Percentiles rank a stretch among this genome's conserved stretches.
phyloP scores from a whole-genome alignment of 805 yeast genomes.

The Candida montana region DNA sequence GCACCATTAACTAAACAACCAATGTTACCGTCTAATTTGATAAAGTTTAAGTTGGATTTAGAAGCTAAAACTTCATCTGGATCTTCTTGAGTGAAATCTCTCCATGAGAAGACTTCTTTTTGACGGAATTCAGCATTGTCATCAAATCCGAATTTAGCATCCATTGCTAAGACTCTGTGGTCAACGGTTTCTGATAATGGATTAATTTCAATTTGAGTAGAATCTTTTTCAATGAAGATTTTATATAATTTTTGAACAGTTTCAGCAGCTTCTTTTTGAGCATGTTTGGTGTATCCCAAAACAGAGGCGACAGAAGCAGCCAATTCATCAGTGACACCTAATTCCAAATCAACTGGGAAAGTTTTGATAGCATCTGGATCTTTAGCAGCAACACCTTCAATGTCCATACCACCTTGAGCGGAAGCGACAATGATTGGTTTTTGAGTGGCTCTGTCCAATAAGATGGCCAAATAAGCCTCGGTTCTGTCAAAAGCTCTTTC shows the following conservation, averaged over 20 bases:
- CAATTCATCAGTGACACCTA: slow-evolving; percentile 73
- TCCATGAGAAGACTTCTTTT: slow-evolving; percentile 90
- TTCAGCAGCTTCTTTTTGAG: slow-evolving; percentile 81
- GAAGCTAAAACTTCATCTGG: slow-evolving; percentile 94
- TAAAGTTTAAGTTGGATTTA: slow-evolving; percentile 86
- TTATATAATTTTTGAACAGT: slow-evolving; percentile 82
- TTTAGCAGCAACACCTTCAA: slow-evolving; percentile 94
- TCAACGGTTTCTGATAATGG: slow-evolving; percentile 93
- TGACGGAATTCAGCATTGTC: slow-evolving; percentile 96
- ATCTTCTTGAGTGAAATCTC: slow-evolving; percentile 97
- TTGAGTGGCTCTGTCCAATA: slow-evolving; percentile 90
- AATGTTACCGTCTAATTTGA: slow-evolving; percentile 96
- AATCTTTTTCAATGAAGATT: slow-evolving; percentile 86
- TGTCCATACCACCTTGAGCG: slow-evolving; percentile 99
- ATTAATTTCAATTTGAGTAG: slow-evolving; percentile 98
- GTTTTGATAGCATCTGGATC: slow-evolving; percentile 91
- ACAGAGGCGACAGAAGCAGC: slow-evolving; percentile 74
- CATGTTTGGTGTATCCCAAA: slow-evolving; percentile 75
- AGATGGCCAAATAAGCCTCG: slow-evolving; percentile 92
- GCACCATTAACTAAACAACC: slow-evolving; percentile 99
- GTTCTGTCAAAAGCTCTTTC: slow-evolving; percentile 91
- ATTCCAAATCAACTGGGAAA: slow-evolving; percentile 68
- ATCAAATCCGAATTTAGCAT: slow-evolving; percentile 97
- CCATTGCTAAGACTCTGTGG: slow-evolving; percentile 93
- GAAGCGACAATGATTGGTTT: slow-evolving; percentile 93